Base-by-base conservation (phyloP, 1,139 yeast genomes). In the Blastobotrys raffinosifermentans region DNA sequence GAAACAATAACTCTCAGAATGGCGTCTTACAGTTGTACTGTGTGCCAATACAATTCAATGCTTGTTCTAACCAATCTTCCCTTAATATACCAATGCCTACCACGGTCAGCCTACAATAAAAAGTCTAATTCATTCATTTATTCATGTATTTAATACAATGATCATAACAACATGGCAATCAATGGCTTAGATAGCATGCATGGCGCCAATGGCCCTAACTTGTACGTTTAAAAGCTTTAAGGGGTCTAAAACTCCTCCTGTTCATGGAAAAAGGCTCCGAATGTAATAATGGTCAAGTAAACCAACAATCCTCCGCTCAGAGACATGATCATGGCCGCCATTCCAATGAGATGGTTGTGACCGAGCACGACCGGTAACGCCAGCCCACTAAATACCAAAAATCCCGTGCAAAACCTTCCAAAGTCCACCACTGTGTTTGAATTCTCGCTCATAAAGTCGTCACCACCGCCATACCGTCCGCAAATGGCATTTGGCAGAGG, bases 251-350 rank as follows among this genome's bases (percentile, higher is more conserved):
- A 64, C 46, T 73, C 77, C 31, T 72, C 77, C 5, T 70, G 57
- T 31, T 71, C 77, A 46, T 79, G 83, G 58, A 85, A 84, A 54
- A 78, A 81, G 44, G 75, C 67, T 20, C 84, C 75, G 57, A 85
- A 85, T 4, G 81, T 71, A 46, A 79, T 75, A 27, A 85, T 83
- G 0, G 94, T 80, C 4, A 77, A 77, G 58, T 78, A 81, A 33
- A 85, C 81, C 41, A 83, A 64, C 1, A 66, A 48, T 2, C 94
- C 94, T 1, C 94, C 95, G 4, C 68, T 47, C 4, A 81, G 66
- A 3, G 87, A 77, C 66, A 84, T 71, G 25, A 70, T 50, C 63
- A 71, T 69, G 5, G 93, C 87, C 0, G 76, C 64, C 21, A 61
- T 55, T 22, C 77, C 71, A 47, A 85, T 69, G 15, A 79, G 65